Base-by-base conservation (phyloP, 805 yeast genomes). In the Candida odintsovae region DNA sequence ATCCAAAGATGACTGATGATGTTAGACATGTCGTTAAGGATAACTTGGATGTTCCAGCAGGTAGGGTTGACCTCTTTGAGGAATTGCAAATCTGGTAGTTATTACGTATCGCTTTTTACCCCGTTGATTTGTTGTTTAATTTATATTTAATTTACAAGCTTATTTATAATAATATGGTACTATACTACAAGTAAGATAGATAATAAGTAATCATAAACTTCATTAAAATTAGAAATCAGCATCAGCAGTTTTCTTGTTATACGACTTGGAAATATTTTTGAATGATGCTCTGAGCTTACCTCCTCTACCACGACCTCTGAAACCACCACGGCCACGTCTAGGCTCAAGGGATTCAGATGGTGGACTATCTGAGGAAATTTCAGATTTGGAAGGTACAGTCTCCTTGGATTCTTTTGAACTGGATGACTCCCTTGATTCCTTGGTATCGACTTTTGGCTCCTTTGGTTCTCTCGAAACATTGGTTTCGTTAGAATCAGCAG, bases 61-160 rank as follows among this genome's bases (percentile, higher is more conserved):
- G 72, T 43, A 65, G 81, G 51, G 68, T 81, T n/a, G 85, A 79
- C 45, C 67, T 74, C 50, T 70, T 66, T 51, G 86, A 80, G 59
- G 80, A 78, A 54, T 62, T 80, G 41, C 84, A 81, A 62, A 72
- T 71, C 15, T 80, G 86, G 87, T 72, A 45, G 56, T n/a, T n/a
- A n/a, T n/a, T n/a, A n/a, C 15, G 28, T 25, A 25, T 10, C 10
- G 10, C 3, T n/a, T n/a, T n/a, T n/a, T n/a, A n/a, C n/a, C n/a
- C n/a, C n/a, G n/a, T n/a, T n/a, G n/a, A n/a, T n/a, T 25, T 9
- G 13, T 6, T 11, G 6, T 3, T 11, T 25, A 7, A 9, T n/a
- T n/a, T 25, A 25, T 10, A 25, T 25, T 25, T 25, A 25, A 25
- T 25, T 25, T 25, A 25, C 28, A 25, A n/a, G 28, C 8, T 25